Evolutionary conservation across 768 basidiomycete species (phyloP), one percentile per base, ranked within the genome.

Genomic region (Aureoboletus auriporus): DNA sequence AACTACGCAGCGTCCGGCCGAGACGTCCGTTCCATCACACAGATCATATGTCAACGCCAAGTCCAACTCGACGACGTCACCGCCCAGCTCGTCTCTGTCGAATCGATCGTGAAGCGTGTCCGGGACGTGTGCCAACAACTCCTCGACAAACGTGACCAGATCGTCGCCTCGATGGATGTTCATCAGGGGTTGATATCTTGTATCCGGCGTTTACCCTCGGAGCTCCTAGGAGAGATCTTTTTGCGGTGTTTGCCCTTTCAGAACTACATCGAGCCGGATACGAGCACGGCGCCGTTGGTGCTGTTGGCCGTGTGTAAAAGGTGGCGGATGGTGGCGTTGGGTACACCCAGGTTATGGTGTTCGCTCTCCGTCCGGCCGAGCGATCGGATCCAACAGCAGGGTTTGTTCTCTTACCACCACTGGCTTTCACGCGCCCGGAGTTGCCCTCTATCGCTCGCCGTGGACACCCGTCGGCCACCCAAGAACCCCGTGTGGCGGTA

Each of bases 181-280:
- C 63, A 68, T 42, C 52, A 31, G 13, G 54, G 61, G 3, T 54
- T 69, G 1, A 29, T 58, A 26, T 59, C 61, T 8, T 53, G 55
- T 33, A 72, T 79, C 48, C 59, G 57, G 13, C 44, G 57, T 2
- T 29, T 80, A 7, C 77, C 78, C 6, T 38, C 71, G 2, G 78
- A 80, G 56, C 57, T 79, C 4, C 67, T 71, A 28, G 67, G 70
- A 31, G 73, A 77, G 58, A 73, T 81, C 31, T 79, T 79, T 56
- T 54, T 57, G 8, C 63, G 66, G 14, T 73, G 70, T 52, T 54
- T 71, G n/a, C 57, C 62, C 4, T n/a, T 46, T 0, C 56, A 63
- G 16, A 45, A 56, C 0, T 41, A 57, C 41, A 53, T 59, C 28
- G 67, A 68, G 41, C 64, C 60, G 13, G 50, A 59, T 14, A 41